Evolutionary conservation across 202 grass and related monocot species (phyloP).

Genomic region (Cymbopogon flexuosus): DNA sequence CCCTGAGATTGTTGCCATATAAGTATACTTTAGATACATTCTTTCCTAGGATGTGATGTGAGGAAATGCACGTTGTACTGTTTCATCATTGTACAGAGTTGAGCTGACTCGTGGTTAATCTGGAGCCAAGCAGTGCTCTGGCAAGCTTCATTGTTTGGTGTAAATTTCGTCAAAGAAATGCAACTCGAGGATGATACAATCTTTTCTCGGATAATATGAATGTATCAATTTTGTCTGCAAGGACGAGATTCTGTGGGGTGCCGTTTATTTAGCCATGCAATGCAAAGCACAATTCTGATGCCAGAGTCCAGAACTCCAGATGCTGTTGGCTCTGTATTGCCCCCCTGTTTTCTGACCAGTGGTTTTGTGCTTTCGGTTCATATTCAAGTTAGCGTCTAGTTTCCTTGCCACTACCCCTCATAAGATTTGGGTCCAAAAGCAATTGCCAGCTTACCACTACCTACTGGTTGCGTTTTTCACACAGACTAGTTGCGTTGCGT

Average conservation of each 20-base stretch:
- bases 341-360: not conserved
- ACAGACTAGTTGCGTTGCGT: not conserved
- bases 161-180: not conserved
- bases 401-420: no score
- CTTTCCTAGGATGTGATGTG: not conserved
- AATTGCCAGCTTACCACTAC: not conserved
- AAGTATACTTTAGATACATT: constrained; percentile 16
- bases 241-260: not conserved
- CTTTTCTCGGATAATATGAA: not conserved
- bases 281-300: not conserved
- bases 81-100: constrained; percentile 30
- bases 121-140: not conserved
- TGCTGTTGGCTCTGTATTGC: not conserved
- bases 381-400: not conserved
- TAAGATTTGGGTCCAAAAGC: not conserved
- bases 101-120: not conserved
- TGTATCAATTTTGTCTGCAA: not conserved
- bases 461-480: not conserved
- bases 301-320: not conserved
- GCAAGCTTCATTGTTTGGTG: not conserved
- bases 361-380: not conserved
- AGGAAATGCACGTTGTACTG: not conserved
- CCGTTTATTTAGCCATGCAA: not conserved
- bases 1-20: not conserved
- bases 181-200: not conserved